These are phyloP conservation scores for Aspergillus avenaceus DNA, from an alignment of 495 filamentous ascomycete genomes.

Conservation along the genomic window DNA sequence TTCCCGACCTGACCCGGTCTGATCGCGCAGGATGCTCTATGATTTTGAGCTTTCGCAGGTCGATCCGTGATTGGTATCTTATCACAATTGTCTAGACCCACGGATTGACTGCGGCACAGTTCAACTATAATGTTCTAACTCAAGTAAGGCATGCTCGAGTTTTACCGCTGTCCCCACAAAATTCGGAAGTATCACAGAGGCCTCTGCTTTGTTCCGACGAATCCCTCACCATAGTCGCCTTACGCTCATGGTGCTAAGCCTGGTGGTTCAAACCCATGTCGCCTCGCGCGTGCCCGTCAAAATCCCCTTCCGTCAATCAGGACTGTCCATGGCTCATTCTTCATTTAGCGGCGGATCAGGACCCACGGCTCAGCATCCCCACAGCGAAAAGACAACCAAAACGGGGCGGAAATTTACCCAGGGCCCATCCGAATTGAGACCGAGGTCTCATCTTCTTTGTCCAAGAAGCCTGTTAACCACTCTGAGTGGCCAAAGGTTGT, in stretches of 20 bases:
- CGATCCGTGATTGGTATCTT: slow-evolving; percentile 4
- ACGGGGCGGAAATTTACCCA: neutral
- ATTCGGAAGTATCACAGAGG: slow-evolving; percentile 8
- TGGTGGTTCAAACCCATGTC: slow-evolving; percentile 9
- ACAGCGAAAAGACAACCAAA: slow-evolving; percentile 1
- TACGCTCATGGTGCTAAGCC: slow-evolving; percentile 10
- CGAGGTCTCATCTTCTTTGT: slow-evolving; percentile 16
- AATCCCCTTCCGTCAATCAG: slow-evolving; percentile 17
- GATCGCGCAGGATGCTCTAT: neutral
- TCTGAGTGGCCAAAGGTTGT: slow-evolving; percentile 7
- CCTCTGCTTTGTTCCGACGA: slow-evolving; percentile 7
- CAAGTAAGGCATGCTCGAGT: slow-evolving; percentile 6
- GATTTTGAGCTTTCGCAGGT: neutral
- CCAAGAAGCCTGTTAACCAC: neutral
- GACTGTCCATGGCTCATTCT: slow-evolving; percentile 3
- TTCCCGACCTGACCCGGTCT: neutral
- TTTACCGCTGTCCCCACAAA: slow-evolving; percentile 16
- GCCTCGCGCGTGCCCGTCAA: slow-evolving; percentile 13
- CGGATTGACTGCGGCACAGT: slow-evolving; percentile 1
- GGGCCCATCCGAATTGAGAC: slow-evolving; percentile 9
- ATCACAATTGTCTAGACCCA: slow-evolving; percentile 1
- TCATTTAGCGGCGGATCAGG: slow-evolving; percentile 22
- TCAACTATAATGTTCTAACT: neutral
- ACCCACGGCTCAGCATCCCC: slow-evolving; percentile 22
- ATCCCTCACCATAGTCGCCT: slow-evolving; percentile 4